Evolutionary conservation across 495 filamentous ascomycete genomes (phyloP).

Genomic region (Amphirosellinia nigrospora): DNA sequence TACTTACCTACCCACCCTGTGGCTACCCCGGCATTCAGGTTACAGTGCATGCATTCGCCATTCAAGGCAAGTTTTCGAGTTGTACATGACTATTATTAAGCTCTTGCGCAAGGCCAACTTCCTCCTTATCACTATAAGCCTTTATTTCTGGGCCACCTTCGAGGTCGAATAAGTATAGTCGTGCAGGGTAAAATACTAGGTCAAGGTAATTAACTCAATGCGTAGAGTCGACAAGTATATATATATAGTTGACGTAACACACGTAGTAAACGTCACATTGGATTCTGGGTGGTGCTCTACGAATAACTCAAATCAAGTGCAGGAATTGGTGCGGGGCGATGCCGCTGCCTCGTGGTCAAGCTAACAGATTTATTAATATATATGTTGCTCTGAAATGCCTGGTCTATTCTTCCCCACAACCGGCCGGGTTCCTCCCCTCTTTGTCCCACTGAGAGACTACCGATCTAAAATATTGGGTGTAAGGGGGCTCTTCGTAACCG

Average conservation of each 20-base stretch:
- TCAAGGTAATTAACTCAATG: not conserved
- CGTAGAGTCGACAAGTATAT: not conserved
- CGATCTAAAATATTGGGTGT: constrained; percentile 18
- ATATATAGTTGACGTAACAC: not conserved
- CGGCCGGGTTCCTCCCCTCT: not conserved
- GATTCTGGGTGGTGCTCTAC: not conserved
- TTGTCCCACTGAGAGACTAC: constrained; percentile 25
- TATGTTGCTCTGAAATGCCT: constrained; percentile 22
- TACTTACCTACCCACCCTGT: constrained; percentile 13
- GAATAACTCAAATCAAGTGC: not conserved
- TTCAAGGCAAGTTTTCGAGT: constrained; percentile 1
- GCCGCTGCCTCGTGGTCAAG: not conserved
- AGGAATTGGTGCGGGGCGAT: not conserved
- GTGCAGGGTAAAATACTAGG: not conserved
- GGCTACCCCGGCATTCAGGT: constrained; percentile 10
- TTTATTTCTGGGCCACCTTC: not conserved
- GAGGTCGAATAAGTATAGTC: not conserved
- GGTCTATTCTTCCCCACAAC: constrained; percentile 19
- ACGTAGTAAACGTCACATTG: not conserved
- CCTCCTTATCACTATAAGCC: not conserved
- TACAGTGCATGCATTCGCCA: not conserved
- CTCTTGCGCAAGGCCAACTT: not conserved
- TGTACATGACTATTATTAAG: not conserved
- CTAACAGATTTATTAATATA: constrained; percentile 24
- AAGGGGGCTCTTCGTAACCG: constrained; percentile 17